These are phyloP conservation scores for Marasmius fiardii DNA, from an alignment of 1,284 basidiomycete species.

Conservation along the genomic window DNA sequence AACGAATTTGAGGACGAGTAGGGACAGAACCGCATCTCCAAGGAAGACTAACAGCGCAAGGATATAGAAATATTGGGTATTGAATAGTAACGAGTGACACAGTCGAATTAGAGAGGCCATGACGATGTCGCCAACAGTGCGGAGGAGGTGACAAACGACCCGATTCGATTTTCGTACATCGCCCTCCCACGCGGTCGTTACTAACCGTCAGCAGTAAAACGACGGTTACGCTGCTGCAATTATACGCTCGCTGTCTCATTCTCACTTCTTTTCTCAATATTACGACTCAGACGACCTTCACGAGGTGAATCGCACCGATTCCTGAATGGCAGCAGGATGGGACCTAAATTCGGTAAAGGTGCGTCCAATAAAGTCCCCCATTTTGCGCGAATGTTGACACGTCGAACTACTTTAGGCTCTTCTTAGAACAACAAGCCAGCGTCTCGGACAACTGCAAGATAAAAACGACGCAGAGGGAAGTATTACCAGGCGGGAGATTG, in stretches of 20 bases:
- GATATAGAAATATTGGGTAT: not conserved
- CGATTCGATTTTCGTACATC: no score
- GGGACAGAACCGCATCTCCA: constrained; percentile 73
- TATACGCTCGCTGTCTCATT: no score
- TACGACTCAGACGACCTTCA: not conserved
- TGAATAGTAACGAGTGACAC: not conserved
- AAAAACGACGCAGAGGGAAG: constrained; percentile 61
- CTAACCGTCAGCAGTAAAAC: not conserved
- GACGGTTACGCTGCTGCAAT: not conserved
- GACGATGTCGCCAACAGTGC: not conserved
- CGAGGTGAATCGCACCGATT: not conserved
- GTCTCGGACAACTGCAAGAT: constrained; percentile 65
- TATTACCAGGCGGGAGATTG: constrained; percentile 63
- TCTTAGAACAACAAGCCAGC: constrained; percentile 59
- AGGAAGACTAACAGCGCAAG: constrained; percentile 48
- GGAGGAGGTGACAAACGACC: not conserved
- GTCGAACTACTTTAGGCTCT: constrained; percentile 54
- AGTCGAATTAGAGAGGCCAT: not conserved
- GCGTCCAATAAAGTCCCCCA: constrained; percentile 1
- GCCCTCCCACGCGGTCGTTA: no score
- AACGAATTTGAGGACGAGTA: constrained; percentile 75
- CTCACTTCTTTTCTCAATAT: not conserved
- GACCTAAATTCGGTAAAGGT: constrained; percentile 19
- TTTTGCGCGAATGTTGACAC: not conserved
- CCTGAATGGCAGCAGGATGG: constrained; percentile 11